Conservation (phyloP, 495 filamentous ascomycete species). For the Entonaema liquescens region DNA sequence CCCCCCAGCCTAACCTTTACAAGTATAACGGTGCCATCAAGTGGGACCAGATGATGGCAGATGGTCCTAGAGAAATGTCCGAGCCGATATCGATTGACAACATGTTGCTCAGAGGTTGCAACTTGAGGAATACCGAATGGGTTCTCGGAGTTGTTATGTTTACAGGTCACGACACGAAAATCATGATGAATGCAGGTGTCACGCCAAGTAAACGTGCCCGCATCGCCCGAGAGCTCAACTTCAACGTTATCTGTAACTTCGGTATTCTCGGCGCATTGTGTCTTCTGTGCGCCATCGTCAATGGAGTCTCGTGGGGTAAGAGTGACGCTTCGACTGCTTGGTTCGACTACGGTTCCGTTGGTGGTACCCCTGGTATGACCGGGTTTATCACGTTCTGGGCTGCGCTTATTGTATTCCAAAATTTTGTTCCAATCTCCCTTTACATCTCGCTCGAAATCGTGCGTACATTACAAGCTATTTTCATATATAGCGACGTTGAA, state of each 20-base stretch:
- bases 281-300: conserved; percentile 81
- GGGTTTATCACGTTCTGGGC: conserved; percentile 98
- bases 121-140: conserved; percentile 96
- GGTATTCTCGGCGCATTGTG: conserved; percentile 90
- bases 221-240: conserved; percentile 92
- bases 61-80: conserved; percentile 76
- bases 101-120: conserved; percentile 89
- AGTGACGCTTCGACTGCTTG: conserved; percentile 75
- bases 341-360: conserved; percentile 90
- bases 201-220: conserved; percentile 95
- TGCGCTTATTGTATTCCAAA: conserved; percentile 93
- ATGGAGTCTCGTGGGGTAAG: conserved; percentile 83
- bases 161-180: conserved; percentile 97
- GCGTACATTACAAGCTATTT: conserved; percentile 89
- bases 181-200: conserved; percentile 98
- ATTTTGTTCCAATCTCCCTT: conserved; percentile 96
- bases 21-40: conserved; percentile 87
- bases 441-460: conserved; percentile 98
- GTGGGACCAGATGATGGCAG: conserved; percentile 79
- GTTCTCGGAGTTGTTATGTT: conserved; percentile 94
- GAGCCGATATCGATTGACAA: conserved; percentile 97
- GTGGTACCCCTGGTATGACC: conserved; percentile 76
- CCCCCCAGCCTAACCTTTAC: conserved; percentile 92
- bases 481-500: conserved; percentile 93
- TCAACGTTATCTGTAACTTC: conserved; percentile 98